Percentiles rank a stretch among this genome's conserved stretches.
Conservation (phyloP, 805 yeast genomes). For the Candida railenensis region DNA sequence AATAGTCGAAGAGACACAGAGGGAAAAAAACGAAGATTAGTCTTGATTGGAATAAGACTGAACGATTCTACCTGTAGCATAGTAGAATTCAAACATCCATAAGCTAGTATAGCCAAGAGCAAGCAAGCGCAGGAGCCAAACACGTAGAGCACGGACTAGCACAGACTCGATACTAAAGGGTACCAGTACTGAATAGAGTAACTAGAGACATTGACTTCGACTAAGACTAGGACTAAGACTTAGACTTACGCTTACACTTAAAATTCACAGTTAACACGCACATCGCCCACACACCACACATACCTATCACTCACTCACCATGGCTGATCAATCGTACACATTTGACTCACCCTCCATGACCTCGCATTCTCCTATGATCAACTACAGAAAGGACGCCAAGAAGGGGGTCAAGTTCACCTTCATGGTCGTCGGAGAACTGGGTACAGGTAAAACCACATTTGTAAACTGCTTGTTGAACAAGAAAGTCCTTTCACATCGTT, state of each 20-base stretch:
- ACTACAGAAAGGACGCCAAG: conserved; percentile 64
- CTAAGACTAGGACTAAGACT: too few relatives aligned
- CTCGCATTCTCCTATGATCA: conserved; percentile 41
- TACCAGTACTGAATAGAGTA: background rate
- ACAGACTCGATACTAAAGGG: background rate
- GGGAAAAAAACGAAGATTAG: too few relatives aligned
- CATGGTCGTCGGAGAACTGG: conserved; percentile 70
- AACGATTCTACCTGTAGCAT: too few relatives aligned
- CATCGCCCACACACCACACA: too few relatives aligned
- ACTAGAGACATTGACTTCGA: background rate
- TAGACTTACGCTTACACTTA: too few relatives aligned
- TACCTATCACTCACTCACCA: too few relatives aligned
- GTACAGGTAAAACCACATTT: conserved; percentile 78
- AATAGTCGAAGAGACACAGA: background rate
- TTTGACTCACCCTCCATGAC: conserved; percentile 26
- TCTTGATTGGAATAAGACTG: too few relatives aligned
- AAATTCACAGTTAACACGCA: too few relatives aligned
- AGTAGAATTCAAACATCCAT: too few relatives aligned
- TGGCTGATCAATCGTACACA: conserved; percentile 10
- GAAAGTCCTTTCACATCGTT: conserved; percentile 60
- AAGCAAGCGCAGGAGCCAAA: too few relatives aligned
- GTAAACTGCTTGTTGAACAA: conserved; percentile 66
- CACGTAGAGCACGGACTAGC: too few relatives aligned
- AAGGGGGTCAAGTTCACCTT: conserved; percentile 74
- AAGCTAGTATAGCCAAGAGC: too few relatives aligned